These are phyloP conservation scores for Dothistroma pini DNA, from an alignment of 2,329 filamentous ascomycete genomes.

Conservation along the genomic window DNA sequence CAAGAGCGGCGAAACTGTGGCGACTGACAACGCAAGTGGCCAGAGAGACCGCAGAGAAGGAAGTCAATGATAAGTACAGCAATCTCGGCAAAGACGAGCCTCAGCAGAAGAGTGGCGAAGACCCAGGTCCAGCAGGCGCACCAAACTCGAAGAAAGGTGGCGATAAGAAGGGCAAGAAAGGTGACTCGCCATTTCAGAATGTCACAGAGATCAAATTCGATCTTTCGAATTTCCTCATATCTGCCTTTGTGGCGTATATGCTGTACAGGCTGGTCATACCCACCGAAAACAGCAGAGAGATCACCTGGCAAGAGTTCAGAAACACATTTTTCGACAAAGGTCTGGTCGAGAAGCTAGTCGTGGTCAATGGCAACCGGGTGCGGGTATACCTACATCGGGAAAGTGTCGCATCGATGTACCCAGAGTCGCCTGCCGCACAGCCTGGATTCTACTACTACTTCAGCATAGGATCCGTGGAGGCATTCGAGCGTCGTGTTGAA, in stretches of 20 bases:
- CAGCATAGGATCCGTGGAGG: constrained; percentile 89
- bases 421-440: constrained; percentile 67
- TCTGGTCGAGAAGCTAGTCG: constrained; percentile 84
- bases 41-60: constrained; percentile 46
- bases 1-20: constrained; percentile 61
- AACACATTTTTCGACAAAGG: constrained; percentile 95
- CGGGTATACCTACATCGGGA: constrained; percentile 76
- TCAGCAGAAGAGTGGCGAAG: constrained; percentile 45
- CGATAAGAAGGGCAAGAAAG: constrained; percentile 40
- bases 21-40: constrained; percentile 55
- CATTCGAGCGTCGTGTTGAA: constrained; percentile 85
- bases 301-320: constrained; percentile 96
- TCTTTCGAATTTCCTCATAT: constrained; percentile 54
- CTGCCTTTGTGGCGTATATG: constrained; percentile 59
- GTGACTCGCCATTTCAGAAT: constrained; percentile 36
- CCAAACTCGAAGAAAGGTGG: constrained; percentile 34
- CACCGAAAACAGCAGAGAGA: constrained; percentile 67
- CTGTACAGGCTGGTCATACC: constrained; percentile 64
- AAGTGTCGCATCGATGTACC: constrained; percentile 66
- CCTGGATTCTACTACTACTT: constrained; percentile 83
- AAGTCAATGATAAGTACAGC: constrained; percentile 29
- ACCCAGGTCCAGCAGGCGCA: constrained; percentile 39
- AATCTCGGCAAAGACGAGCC: constrained; percentile 27
- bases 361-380: constrained; percentile 73
- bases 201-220: constrained; percentile 52